Base-by-base conservation (phyloP, 176 grass and related monocot species). In the Bonia amplexicaulis region DNA sequence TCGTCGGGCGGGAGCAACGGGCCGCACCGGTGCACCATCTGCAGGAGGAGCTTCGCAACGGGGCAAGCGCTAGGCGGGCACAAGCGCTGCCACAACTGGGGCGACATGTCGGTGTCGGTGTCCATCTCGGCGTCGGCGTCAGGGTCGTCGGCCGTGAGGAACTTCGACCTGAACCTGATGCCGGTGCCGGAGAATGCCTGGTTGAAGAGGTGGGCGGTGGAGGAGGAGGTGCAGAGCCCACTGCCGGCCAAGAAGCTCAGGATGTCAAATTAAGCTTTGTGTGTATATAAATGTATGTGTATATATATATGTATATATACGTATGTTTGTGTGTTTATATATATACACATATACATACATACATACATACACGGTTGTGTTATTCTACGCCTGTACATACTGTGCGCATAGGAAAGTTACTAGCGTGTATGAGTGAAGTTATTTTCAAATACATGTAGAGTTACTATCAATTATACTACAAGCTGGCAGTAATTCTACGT, bases 1-100 rank as follows among this genome's bases (percentile, higher is more conserved):
- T 46, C 79, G 22, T 39, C 48, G 61, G 58, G 20, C 6, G 48
- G 72, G 7, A 66, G 73, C 33, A 82, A 3, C 17, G 82, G 92
- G 9, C 79, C 76, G 20, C 94, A 97, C 89, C 88, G 74, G 44
- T 97, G 94, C 83, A 90, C 76, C 33, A 82, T 97, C 78, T 97
- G 94, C 80, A 16, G 39, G 31, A 86, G 76, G 53, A 85, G 90
- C 17, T 97, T 97, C 40, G 80, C 86, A 4, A 94, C 92, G 2
- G 94, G 94, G 19, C 94, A 97, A 85, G 94, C 92, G 23, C 94
- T 97, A 40, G 94, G 94, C 10, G 94, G 94, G 0, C 94, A 97
- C 90, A 97, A 97, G 88, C 90, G 94, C 22, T 92, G 88, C 77
- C 94, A 97, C 77, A 94, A 97, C 81, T 92, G 80, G 77, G 94